Evolutionary conservation across 257 asterid genomes (phyloP), one percentile per base, ranked within the genome.

Genomic region (Schizonepeta tenuifolia): DNA sequence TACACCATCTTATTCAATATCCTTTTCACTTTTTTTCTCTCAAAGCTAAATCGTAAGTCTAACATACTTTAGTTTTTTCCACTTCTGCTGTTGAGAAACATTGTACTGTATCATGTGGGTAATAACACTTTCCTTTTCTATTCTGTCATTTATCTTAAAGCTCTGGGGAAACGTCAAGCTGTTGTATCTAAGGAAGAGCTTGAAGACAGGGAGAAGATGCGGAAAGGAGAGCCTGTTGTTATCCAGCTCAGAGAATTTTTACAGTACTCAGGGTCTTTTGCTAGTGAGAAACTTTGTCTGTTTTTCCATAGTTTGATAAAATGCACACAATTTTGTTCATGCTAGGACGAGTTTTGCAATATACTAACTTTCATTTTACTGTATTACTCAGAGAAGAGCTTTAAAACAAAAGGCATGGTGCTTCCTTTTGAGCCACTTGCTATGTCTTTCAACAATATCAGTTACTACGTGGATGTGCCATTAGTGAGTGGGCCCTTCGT

Each of bases 391-490:
- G 98, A 95, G 69, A 88, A 86, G 76, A 93, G 93, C 75, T 91
- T 89, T 77, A 93, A 90, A 73, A 72, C 65, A 40, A 87, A 71
- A 79, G 97, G 97, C 81, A 89, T 93, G 97, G 96, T 89, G 83
- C 96, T 93, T 74, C 98, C 97, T 35, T 93, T 93, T 77, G 96
- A 87, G 77, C 94, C 86, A 73, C 96, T 89, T 66, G 80, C 94
- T 15, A 87, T 93, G 97, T 77, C 97, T 78, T 93, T 93, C 85
- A 86, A 89, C 86, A 82, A 89, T 74, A 85, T 93, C 77, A 81
- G 77, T 80, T 93, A 93, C 89, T 93, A 87, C 65, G 98, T 93
- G 75, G 97, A 93, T 73, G 88, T 91, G 69, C 97, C 98, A 43
- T 73, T 82, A 86, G 98, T 93, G 79, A 56, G 96, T 72, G 67